These are phyloP conservation scores for Penicillium sp. DNA, from an alignment of 2,329 filamentous ascomycete genomes.

Conservation along the genomic window DNA sequence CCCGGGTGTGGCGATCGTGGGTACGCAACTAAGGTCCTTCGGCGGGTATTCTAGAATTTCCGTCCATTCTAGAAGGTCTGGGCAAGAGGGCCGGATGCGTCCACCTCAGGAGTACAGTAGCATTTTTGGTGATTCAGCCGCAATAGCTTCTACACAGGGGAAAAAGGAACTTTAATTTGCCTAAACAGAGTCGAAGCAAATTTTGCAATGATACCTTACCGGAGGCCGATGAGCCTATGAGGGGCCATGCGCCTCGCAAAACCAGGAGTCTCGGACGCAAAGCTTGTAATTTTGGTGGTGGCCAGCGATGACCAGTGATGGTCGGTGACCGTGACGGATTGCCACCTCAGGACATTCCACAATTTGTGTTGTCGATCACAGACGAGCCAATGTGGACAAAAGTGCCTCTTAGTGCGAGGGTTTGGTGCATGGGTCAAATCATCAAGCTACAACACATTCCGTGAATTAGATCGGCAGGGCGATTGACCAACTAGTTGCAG, in stretches of 20 bases:
- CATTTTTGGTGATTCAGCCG: neutral
- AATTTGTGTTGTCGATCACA: neutral
- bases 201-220: neutral
- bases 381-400: neutral
- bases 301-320: neutral
- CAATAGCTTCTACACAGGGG: neutral
- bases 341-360: neutral
- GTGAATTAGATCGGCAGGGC: conserved; percentile 11
- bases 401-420: neutral
- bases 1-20: conserved; percentile 21
- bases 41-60: conserved; percentile 19
- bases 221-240: no score
- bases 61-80: conserved; percentile 14
- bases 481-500: neutral
- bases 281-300: neutral
- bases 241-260: no score
- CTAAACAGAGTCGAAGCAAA: neutral
- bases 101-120: neutral
- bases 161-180: neutral
- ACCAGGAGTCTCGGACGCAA: no score
- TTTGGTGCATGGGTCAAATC: neutral
- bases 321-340: neutral
- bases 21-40: conserved; percentile 12
- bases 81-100: neutral
- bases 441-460: conserved; percentile 3